These are phyloP conservation scores for Emmonsiellopsis sp. DNA, from an alignment of 2,329 filamentous ascomycete species.

Conservation along the genomic window DNA sequence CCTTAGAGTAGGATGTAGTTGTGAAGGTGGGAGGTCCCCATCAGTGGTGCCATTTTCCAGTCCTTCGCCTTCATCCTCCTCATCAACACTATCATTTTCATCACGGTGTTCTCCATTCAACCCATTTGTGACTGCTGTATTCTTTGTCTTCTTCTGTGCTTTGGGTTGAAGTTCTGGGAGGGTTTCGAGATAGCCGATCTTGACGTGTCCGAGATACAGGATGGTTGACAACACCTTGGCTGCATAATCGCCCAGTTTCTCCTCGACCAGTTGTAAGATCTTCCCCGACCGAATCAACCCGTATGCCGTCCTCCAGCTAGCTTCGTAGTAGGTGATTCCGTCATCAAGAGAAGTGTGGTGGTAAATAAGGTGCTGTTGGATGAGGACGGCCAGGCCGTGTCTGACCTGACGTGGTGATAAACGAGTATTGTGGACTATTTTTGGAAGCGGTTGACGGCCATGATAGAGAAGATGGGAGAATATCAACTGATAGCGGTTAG, in stretches of 20 bases:
- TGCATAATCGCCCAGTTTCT: conserved; percentile 64
- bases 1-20: conserved; percentile 30
- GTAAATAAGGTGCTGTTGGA: conserved; percentile 80
- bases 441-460: conserved; percentile 64
- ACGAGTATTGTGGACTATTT: conserved; percentile 62
- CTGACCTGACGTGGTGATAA: conserved; percentile 67
- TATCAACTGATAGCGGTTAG: conserved; percentile 56
- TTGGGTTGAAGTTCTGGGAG: conserved; percentile 26
- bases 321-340: conserved; percentile 67
- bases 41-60: conserved; percentile 14
- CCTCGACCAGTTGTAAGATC: conserved; percentile 66
- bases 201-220: conserved; percentile 67
- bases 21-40: conserved; percentile 13
- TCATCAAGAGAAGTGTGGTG: conserved; percentile 58
- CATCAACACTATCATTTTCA: conserved; percentile 32
- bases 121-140: conserved; percentile 18
- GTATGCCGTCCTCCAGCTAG: conserved; percentile 72
- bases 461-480: conserved; percentile 68
- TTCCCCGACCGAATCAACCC: conserved; percentile 72
- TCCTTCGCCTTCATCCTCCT: conserved; percentile 11
- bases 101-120: conserved; percentile 12
- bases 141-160: conserved; percentile 3
- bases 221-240: conserved; percentile 66
- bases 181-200: conserved; percentile 37
- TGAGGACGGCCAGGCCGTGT: conserved; percentile 71